Evolutionary conservation across 257 asterid species (phyloP), one percentile per base, ranked within the genome.

Genomic region (Ajuga chamaepitys): DNA sequence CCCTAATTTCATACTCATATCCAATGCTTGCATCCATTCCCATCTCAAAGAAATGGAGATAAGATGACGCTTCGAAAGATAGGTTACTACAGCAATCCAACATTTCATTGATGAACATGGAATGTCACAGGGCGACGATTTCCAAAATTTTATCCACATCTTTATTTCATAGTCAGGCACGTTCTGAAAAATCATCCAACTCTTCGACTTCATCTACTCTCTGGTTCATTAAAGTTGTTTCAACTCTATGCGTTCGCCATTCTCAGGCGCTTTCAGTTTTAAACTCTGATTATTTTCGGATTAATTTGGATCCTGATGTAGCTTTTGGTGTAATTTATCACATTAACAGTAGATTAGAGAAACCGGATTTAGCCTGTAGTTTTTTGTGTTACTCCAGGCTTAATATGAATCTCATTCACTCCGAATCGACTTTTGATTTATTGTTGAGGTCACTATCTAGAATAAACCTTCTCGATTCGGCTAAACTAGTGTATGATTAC

Each of bases 211-310:
- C 80, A 4, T 74, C 85, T n/a, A 58, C 93, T 37, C 65, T 79
- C 47, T 94, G 99, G 99, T 94, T 90, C 85, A 44, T 80, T 65
- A 94, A 94, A 78, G 95, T 83, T 24, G 83, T 90, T 10, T 88
- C 85, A 78, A 84, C 95, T 34, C 86, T 94, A 70, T 88, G 90
- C 74, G 51, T 82, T 85, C 86, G 78, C 52, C 77, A 62, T 75
- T 66, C 83, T 12, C 79, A 66, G 37, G 74, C 84, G 66, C 84
- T 88, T 47, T 52, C 82, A 46, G 16, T 85, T 41, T 76, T 88
- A 7, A 60, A 53, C 44, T 77, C 85, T 6, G 87, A 85, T 76
- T 90, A 82, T 80, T 88, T 94, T 55, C 89, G 95, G 6, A 70
- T 66, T 57, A 72, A 78, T 70, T 77, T 90, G 82, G 78, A 76